These are phyloP conservation scores for Singerocomus inundabilis DNA, from an alignment of 1,284 basidiomycete species.

Conservation along the genomic window DNA sequence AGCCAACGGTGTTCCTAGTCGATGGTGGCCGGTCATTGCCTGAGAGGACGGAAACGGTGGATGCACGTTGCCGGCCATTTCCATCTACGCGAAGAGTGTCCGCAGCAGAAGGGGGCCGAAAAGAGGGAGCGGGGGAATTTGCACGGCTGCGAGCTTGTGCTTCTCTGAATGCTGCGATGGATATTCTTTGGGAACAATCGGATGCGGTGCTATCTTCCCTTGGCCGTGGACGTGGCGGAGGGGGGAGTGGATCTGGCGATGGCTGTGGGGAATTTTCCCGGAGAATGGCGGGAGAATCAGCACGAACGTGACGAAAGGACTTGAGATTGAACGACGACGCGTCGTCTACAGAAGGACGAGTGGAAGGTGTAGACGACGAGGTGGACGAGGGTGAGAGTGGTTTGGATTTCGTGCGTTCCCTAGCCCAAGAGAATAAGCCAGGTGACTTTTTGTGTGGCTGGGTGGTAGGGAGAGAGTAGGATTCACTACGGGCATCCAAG, in stretches of 20 bases:
- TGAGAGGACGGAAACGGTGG: constrained; percentile 29
- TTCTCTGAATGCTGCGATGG: constrained; percentile 75
- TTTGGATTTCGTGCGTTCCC: constrained; percentile 45
- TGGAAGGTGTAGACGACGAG: constrained; percentile 17
- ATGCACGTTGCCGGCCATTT: constrained; percentile 28
- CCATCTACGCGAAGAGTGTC: constrained; percentile 33
- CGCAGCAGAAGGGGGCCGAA: constrained; percentile 35
- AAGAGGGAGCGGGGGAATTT: constrained; percentile 58
- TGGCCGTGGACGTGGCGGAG: constrained; percentile 43
- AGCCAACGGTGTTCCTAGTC: constrained; percentile 8
- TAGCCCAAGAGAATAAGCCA: constrained; percentile 38
- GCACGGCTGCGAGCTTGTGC: constrained; percentile 63
- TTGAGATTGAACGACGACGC: constrained; percentile 59
- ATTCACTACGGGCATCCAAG: constrained; percentile 18
- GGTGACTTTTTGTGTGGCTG: constrained; percentile 34
- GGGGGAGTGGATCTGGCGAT: constrained; percentile 14
- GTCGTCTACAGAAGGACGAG: constrained; percentile 19
- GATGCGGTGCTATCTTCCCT: constrained; percentile 59
- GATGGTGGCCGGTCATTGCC: constrained; percentile 11
- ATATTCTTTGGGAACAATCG: constrained; percentile 67
- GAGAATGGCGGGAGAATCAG: constrained; percentile 31
- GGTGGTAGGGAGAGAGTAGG: constrained; percentile 14
- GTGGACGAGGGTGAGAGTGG: constrained; percentile 28
- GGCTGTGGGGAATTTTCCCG: constrained; percentile 30
- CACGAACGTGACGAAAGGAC: constrained; percentile 63